These are phyloP conservation scores for Colletotrichum incanum DNA, from an alignment of 2,329 filamentous ascomycete species.

Conservation along the genomic window DNA sequence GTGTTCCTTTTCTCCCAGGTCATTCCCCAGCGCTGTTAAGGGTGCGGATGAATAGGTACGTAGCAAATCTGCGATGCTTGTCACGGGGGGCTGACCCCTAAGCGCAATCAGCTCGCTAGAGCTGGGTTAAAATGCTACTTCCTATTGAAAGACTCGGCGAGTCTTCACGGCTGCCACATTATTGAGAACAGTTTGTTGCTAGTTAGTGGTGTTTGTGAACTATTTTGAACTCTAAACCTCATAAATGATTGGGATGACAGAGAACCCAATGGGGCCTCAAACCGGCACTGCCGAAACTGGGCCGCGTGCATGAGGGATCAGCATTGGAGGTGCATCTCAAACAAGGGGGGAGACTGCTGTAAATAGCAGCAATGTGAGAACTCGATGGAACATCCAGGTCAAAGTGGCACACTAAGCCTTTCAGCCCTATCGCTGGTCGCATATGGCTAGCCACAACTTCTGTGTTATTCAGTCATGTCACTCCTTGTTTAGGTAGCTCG, in stretches of 20 bases:
- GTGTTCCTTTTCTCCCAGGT: neutral
- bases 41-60: neutral
- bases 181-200: no score
- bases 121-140: neutral
- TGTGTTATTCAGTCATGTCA: neutral
- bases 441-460: neutral
- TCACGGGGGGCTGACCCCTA: neutral
- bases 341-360: constrained; percentile 14
- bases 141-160: neutral
- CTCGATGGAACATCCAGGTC: neutral
- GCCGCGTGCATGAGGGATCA: neutral
- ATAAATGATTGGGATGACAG: neutral
- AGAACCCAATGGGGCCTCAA: neutral
- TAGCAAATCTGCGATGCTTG: neutral
- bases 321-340: constrained; percentile 1
- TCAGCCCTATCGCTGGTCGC: neutral
- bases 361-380: constrained; percentile 9
- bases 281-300: constrained; percentile 13
- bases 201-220: neutral
- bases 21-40: neutral
- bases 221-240: neutral
- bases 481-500: neutral
- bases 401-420: neutral
- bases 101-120: neutral
- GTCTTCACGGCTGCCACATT: no score